Base-by-base conservation (phyloP, 345 rosid genomes). In the Citrus mangshanensis region DNA sequence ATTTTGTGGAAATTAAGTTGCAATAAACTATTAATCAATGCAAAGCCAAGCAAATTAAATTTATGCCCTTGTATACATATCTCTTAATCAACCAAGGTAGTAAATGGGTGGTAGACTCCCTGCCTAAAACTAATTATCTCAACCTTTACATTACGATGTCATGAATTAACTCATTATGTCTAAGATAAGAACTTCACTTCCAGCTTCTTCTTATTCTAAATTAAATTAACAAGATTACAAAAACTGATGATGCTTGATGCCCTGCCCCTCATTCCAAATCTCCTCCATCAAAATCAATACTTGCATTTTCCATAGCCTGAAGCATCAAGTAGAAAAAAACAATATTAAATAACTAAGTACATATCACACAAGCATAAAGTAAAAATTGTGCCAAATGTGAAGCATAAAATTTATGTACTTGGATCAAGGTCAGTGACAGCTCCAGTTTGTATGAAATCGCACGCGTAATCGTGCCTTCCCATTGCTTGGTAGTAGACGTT, bases 241-340 rank as follows among this genome's bases (percentile, higher is more conserved):
- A 54, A 54, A 54, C 7, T 16, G 22, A 65, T 28, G 25, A 7
- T 21, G 9, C 22, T 54, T 55, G 27, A 6, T 70, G 14, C 14
- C 14, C 3, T 64, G 9, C 28, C 22, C 27, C 34, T 66, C 80
- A 46, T 22, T 25, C 38, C 59, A 58, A 72, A 32, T 30, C 24
- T 7, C 8, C n/a, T 55, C 9, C 32, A 69, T 32, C 58, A 51
- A 49, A 65, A 59, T 42, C 74, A 78, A 59, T 88, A 87, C 55
- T 81, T 82, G 88, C 92, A 90, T n/a, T 87, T 83, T 77, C 88
- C 90, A 72, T 88, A 87, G 76, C 92, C 92, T 89, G 88, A 14
- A 70, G 64, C 18, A 28, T 24, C 22, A 22, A 40, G 37, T 66
- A 64, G 28, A 28, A 4, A 12, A 12, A 27, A 27, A 27, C 1